phyloP scores from a whole-genome alignment of 2,329 filamentous ascomycete genomes.

The Fusarium sp. region DNA sequence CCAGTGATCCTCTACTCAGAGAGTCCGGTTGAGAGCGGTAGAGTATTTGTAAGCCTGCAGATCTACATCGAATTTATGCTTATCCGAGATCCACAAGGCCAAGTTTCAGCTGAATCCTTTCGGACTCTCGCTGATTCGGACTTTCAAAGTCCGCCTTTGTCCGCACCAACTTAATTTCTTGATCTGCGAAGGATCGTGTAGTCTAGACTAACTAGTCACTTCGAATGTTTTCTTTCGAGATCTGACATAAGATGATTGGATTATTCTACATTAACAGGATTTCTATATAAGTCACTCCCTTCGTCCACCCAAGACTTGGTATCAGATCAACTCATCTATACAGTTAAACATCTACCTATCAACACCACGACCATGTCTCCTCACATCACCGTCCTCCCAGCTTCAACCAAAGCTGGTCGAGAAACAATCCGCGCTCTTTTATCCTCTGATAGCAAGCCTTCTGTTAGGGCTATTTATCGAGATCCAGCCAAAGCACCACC shows the following conservation, averaged over 20 bases:
- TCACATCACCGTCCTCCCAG: conserved; percentile 51
- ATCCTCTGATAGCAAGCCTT: conserved; percentile 26
- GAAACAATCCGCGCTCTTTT: conserved; percentile 48
- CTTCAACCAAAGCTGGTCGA: conserved; percentile 50
- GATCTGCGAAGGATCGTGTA: neutral
- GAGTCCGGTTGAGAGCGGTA: neutral
- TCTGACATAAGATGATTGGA: neutral
- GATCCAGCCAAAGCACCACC: conserved; percentile 46
- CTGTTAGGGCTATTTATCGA: conserved; percentile 49
- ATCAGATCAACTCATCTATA: neutral
- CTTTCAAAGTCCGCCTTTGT: conserved; percentile 7
- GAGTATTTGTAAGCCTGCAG: conserved; percentile 19
- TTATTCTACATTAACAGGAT: too few relatives aligned
- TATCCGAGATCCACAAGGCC: conserved; percentile 22
- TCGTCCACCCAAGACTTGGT: neutral
- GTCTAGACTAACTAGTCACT: neutral
- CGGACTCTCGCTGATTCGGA: conserved; percentile 16
- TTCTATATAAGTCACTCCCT: conserved; percentile 6
- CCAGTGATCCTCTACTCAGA: neutral
- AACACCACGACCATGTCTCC: conserved; percentile 39
- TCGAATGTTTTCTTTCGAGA: neutral
- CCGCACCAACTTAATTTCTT: conserved; percentile 1
- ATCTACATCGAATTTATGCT: conserved; percentile 10
- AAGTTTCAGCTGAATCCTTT: neutral
- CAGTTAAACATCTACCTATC: neutral